Evolutionary conservation across 164 flowering plant genomes (phyloP).

Genomic region (Annona squamosa): DNA sequence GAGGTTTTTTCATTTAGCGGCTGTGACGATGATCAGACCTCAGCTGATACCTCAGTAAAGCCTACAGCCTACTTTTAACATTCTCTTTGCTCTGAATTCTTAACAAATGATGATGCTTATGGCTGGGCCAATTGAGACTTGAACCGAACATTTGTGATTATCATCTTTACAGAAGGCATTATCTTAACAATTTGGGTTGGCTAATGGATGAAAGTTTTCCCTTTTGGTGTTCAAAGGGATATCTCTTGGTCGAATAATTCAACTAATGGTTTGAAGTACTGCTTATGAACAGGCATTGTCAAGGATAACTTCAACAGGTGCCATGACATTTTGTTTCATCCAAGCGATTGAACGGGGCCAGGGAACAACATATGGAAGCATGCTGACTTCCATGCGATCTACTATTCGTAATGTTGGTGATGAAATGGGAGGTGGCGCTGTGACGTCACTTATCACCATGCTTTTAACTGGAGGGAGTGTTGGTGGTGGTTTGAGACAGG

Average conservation of each 20-base stretch:
- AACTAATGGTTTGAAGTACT: not conserved
- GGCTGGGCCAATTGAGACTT: not conserved
- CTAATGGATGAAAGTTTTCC: not conserved
- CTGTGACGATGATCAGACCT: conserved; percentile 76
- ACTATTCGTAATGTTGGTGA: conserved; percentile 43
- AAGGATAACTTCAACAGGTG: conserved; percentile 33
- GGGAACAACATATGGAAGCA: conserved; percentile 60
- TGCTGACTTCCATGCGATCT: conserved; percentile 53
- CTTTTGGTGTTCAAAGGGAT: too few species aligned
- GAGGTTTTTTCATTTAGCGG: conserved; percentile 72
- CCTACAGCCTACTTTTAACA: not conserved
- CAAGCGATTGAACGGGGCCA: conserved; percentile 56
- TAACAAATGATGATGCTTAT: too few species aligned
- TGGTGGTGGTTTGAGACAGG: conserved; percentile 69
- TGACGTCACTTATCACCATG: conserved; percentile 62
- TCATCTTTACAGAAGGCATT: not conserved
- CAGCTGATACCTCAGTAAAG: conserved; percentile 72
- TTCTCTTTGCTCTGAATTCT: not conserved
- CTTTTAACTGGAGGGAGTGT: conserved; percentile 62
- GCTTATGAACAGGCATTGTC: conserved; percentile 38
- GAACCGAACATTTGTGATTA: not conserved
- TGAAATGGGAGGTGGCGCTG: conserved; percentile 34
- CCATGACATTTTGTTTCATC: conserved; percentile 49
- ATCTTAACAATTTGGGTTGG: not conserved
- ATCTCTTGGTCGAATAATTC: not conserved